These are phyloP conservation scores for Atkinsonella texensis DNA, from an alignment of 2,329 filamentous ascomycete species.

Conservation along the genomic window DNA sequence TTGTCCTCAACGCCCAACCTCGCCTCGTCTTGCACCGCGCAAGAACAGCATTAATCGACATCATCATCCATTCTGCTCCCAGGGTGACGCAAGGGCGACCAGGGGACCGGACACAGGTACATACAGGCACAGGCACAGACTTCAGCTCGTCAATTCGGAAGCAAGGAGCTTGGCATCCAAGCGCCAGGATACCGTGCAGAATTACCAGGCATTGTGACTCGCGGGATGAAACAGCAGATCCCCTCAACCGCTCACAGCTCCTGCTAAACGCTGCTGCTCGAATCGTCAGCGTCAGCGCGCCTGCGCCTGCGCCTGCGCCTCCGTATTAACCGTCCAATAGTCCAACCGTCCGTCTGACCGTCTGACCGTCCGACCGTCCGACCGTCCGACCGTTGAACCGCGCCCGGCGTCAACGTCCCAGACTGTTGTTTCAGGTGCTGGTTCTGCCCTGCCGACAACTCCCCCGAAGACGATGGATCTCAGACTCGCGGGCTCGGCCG, in stretches of 20 bases:
- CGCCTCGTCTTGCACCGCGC: too few relatives aligned
- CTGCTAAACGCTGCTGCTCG: neutral
- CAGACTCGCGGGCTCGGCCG: conserved; percentile 2
- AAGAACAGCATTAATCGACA: too few relatives aligned
- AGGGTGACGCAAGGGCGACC: too few relatives aligned
- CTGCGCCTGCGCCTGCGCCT: too few relatives aligned
- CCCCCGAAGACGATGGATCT: conserved; percentile 13
- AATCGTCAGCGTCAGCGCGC: neutral
- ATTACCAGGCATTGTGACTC: neutral
- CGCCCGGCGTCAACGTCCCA: neutral
- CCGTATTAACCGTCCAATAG: neutral
- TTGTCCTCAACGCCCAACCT: too few relatives aligned
- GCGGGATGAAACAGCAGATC: neutral
- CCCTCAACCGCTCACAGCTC: neutral
- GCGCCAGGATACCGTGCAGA: neutral
- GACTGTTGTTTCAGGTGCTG: neutral
- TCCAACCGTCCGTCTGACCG: too few relatives aligned
- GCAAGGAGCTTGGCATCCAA: neutral
- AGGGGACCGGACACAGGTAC: too few relatives aligned
- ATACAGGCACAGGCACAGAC: too few relatives aligned
- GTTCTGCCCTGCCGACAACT: neutral
- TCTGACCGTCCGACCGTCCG: too few relatives aligned
- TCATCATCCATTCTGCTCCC: too few relatives aligned
- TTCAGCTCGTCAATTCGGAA: too few relatives aligned
- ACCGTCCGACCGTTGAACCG: neutral